Percentiles rank a stretch among this genome's conserved stretches.
phyloP scores from a whole-genome alignment of 805 yeast species.

The Candida insectalens region DNA sequence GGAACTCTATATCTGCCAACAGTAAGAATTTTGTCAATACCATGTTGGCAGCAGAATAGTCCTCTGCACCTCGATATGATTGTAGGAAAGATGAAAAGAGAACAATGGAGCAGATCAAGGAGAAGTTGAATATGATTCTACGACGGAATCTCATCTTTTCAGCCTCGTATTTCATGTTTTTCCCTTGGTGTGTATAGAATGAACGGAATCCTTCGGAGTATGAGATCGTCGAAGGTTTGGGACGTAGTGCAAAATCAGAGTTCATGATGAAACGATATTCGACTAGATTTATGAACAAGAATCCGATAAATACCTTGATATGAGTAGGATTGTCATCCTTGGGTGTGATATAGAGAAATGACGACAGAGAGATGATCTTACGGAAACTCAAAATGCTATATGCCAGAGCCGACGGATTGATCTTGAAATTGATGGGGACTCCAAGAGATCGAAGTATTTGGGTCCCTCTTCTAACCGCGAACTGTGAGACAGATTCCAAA shows the following conservation, averaged over 20 bases:
- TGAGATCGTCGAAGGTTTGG: slow-evolving; percentile 1
- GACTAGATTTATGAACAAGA: slow-evolving; percentile 14
- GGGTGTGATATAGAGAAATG: slow-evolving; percentile 19
- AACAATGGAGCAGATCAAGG: neutral
- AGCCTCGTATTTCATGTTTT: slow-evolving; percentile 11
- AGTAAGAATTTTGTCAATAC: slow-evolving; percentile 8
- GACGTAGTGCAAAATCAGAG: slow-evolving; percentile 5
- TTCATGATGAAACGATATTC: slow-evolving; percentile 20
- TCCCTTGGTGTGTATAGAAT: slow-evolving; percentile 9
- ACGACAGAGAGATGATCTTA: slow-evolving; percentile 17
- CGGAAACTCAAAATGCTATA: slow-evolving; percentile 18
- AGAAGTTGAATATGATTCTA: slow-evolving; percentile 6
- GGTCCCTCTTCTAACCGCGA: slow-evolving; percentile 3
- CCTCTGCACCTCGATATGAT: neutral
- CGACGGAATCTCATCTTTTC: slow-evolving; percentile 13
- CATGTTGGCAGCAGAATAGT: neutral
- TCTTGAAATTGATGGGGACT: neutral
- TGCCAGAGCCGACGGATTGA: slow-evolving; percentile 13
- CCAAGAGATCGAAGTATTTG: neutral
- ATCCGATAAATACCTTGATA: slow-evolving; percentile 18
- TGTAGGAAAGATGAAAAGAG: neutral
- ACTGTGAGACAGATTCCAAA: slow-evolving; percentile 14
- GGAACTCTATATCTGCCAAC: slow-evolving; percentile 15
- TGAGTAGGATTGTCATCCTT: slow-evolving; percentile 20
- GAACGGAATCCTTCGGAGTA: slow-evolving; percentile 13